Base-by-base conservation (phyloP, 352 stramenopile genomes). In the Aphanomyces astaci region DNA sequence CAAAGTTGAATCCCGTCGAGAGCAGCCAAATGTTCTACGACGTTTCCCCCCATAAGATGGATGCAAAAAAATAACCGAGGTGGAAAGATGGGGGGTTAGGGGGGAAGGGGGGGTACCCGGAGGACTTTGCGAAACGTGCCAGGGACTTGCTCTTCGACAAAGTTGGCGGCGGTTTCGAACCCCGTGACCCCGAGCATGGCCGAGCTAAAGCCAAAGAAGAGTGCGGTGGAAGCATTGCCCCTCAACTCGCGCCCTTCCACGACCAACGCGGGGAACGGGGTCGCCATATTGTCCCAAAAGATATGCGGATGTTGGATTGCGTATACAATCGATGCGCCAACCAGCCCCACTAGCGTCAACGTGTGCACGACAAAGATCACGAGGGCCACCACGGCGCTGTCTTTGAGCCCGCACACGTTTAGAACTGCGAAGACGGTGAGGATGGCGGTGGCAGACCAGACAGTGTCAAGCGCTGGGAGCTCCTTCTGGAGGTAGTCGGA, bases 121-220 rank as follows among this genome's bases (percentile, higher is more conserved):
- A 68, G n/a, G 19, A 68, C 30, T 19, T 56, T 49, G 33, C 48
- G 79, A 64, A 95, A 96, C 1, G 92, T 86, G 1, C 87, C 84
- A 0, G 78, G 74, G 13, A 73, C 78, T 59, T 95, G 86, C 66
- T 92, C 82, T 71, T 96, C 86, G 30, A 96, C 81, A 69, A 93
- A 95, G 70, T 95, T 85, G 17, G 83, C 76, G 49, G 76, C 86
- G 28, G 74, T 89, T 71, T 96, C 88, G 63, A 96, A 96, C 2
- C 88, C 88, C 2, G 78, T 90, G 57, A 95, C 81, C 53, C 87
- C 79, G 10, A 96, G 77, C 75, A 96, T 84, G 17, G 86, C 86
- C 1, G 72, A 68, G 5, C 71, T 78, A 30, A 82, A 84, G 27
- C 84, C 84, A 48, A 89, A 79, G 64, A 87, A 86, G 4, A 88